Base-by-base conservation (phyloP, 306 rosid genomes). In the Vicia villosa region DNA sequence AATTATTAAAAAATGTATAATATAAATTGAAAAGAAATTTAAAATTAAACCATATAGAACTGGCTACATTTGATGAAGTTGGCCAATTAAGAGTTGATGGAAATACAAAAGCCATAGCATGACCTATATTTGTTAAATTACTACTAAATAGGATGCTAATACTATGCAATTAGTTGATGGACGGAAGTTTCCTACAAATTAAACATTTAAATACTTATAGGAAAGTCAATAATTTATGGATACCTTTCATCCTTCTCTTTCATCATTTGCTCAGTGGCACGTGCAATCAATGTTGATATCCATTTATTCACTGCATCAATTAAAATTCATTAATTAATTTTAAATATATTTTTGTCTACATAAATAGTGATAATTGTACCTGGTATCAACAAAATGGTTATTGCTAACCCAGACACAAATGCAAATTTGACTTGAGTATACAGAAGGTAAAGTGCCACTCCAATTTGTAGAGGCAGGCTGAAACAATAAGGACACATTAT, bases 401-500 rank as follows among this genome's bases (percentile, higher is more conserved):
- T 93, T 63, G 93, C 96, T 79, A 88, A 63, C 56, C 98, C 98
- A 74, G 97, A 84, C 68, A 93, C 80, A 83, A 93, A 93, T 10
- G 98, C 97, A 70, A 90, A 90, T 77, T 88, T 88, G 84, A 93
- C 98, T 87, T 93, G 97, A 47, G 82, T 84, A 61, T 90, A 93
- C 76, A 93, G 70, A 80, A 93, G 96, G 76, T 74, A 93, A 79
- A 93, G 78, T 47, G 98, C 98, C 69, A 90, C 78, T 72, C 91
- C 96, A 74, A 93, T 93, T 90, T 93, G 98, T 52, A 93, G 87
- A 76, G 98, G 98, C 85, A 93, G 77, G 86, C 98, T 93, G 96
- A 83, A 85, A 88, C 72, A 77, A 78, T 14, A 36, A 74, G 66
- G 70, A 30, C 40, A 26, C 43, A 49, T 16, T 65, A 43, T 43